phyloP scores from a whole-genome alignment of 306 rosid species.

The Inga laurina region DNA sequence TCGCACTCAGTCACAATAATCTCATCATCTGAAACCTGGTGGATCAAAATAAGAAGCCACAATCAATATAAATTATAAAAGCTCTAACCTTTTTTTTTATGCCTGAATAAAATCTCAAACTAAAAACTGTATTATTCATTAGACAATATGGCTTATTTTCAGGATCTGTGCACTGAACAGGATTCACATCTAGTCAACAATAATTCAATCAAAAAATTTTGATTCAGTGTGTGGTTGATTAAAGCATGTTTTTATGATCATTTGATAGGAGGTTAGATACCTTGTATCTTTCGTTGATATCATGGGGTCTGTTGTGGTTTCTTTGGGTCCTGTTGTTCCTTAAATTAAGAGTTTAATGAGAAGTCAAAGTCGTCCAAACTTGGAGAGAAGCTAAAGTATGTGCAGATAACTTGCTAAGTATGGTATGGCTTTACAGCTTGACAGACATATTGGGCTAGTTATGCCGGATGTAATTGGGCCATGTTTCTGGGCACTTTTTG shows the following conservation, averaged over 20 bases:
- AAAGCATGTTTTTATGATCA: neutral
- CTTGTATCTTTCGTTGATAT: neutral
- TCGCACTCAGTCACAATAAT: conserved; percentile 78
- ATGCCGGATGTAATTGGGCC: neutral
- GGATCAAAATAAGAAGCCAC: conserved; percentile 27
- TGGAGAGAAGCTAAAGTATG: neutral
- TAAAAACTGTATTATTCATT: neutral
- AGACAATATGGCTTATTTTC: neutral
- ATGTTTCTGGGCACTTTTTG: neutral
- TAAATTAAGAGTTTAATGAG: neutral
- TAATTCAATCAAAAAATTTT: too few species aligned
- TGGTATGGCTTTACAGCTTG: neutral
- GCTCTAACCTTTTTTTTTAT: neutral
- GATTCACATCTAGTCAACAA: neutral
- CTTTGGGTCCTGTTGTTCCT: neutral
- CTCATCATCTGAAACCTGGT: conserved; percentile 90
- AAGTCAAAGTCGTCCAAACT: neutral
- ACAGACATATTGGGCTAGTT: neutral
- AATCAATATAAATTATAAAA: conserved; percentile 2
- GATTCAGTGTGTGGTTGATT: neutral
- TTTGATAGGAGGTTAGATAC: neutral
- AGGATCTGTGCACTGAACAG: neutral
- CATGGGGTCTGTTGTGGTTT: neutral
- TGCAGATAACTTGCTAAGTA: neutral
- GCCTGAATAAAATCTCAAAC: too few species aligned